Conservation (phyloP, 345 rosid genomes). For the Acer negundo region DNA sequence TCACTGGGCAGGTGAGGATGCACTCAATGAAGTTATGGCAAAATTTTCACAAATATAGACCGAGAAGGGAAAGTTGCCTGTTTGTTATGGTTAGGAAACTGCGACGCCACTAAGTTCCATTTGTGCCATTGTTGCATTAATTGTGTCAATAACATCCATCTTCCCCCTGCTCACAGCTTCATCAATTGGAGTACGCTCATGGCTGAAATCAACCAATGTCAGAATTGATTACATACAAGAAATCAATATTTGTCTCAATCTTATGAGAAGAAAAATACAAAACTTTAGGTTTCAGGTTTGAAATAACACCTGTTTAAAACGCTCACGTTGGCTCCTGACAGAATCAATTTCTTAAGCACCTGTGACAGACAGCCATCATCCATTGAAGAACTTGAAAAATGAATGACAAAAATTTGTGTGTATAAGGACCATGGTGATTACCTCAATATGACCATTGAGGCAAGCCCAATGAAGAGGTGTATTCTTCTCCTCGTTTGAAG, state of each 20-base stretch:
- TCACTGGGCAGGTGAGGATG: background rate
- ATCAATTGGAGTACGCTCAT: slow-evolving; percentile 77
- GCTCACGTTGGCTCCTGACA: slow-evolving; percentile 77
- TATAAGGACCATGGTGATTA: slow-evolving; percentile 22
- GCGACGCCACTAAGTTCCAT: slow-evolving; percentile 56
- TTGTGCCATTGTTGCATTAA: slow-evolving; percentile 63
- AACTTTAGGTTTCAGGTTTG: background rate
- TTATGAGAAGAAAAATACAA: background rate
- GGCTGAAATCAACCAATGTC: slow-evolving; percentile 44
- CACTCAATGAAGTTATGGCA: background rate
- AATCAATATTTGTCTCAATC: background rate
- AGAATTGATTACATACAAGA: background rate
- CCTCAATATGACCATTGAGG: slow-evolving; percentile 85
- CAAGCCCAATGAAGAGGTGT: slow-evolving; percentile 94
- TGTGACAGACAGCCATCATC: slow-evolving; percentile 27
- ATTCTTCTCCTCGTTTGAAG: slow-evolving; percentile 74
- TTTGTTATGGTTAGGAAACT: slow-evolving; percentile 35
- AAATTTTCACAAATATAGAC: background rate
- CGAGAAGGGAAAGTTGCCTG: background rate
- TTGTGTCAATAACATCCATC: slow-evolving; percentile 64
- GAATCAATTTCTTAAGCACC: slow-evolving; percentile 77
- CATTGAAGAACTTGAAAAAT: slow-evolving; percentile 11
- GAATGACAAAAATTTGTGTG: background rate
- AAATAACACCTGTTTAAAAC: slow-evolving; percentile 60
- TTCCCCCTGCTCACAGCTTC: slow-evolving; percentile 76